These are phyloP conservation scores for Mucor mucedo DNA, from an alignment of 371 early-diverging fungal genomes.

Conservation along the genomic window DNA sequence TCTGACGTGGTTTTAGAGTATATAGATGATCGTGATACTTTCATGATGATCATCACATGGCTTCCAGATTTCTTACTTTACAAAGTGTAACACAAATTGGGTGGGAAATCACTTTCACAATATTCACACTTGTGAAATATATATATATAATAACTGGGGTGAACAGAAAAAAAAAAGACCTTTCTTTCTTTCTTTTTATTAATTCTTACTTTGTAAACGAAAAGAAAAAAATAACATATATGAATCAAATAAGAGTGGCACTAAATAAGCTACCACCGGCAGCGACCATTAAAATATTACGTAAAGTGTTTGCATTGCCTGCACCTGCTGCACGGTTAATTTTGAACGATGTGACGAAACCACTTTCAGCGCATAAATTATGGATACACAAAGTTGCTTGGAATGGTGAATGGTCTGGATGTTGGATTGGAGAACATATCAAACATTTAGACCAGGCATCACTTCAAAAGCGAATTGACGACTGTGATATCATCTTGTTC, in stretches of 20 bases:
- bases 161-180: no score
- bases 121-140: neutral
- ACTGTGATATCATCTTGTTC: slow-evolving; percentile 45
- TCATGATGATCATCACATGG: no score
- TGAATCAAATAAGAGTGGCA: slow-evolving; percentile 44
- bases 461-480: slow-evolving; percentile 32
- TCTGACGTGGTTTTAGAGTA: no score
- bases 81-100: neutral
- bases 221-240: slow-evolving; percentile 5
- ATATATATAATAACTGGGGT: no score
- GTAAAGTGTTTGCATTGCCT: slow-evolving; percentile 44
- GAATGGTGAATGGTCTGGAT: slow-evolving; percentile 46
- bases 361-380: slow-evolving; percentile 43
- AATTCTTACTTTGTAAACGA: neutral
- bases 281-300: slow-evolving; percentile 43
- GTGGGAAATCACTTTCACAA: slow-evolving; percentile 1
- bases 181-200: neutral
- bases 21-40: neutral
- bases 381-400: slow-evolving; percentile 48
- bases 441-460: slow-evolving; percentile 24
- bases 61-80: no score
- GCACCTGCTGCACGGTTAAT: slow-evolving; percentile 46
- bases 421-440: slow-evolving; percentile 51
- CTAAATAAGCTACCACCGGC: slow-evolving; percentile 44
- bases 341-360: slow-evolving; percentile 44